These are phyloP conservation scores for Nannochloropsis oceanica DNA, from an alignment of 108 stramenopile species.

Conservation along the genomic window DNA sequence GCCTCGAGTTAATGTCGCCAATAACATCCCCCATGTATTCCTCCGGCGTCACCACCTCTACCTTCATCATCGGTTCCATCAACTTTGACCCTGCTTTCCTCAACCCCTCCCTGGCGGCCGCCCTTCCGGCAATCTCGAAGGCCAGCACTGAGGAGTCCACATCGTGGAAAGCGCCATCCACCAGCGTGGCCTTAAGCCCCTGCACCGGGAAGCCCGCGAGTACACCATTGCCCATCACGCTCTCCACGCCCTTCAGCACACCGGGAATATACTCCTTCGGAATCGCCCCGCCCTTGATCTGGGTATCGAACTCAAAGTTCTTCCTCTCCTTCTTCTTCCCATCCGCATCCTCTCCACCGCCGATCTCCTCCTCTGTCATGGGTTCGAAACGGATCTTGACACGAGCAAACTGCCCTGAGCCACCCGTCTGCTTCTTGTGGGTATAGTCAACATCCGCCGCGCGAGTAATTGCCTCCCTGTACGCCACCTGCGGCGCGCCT, in stretches of 20 bases:
- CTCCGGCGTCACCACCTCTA: slow-evolving; percentile 90
- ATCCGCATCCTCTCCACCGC: slow-evolving; percentile 19
- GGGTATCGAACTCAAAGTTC: slow-evolving; percentile 83
- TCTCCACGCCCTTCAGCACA: slow-evolving; percentile 78
- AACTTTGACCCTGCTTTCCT: slow-evolving; percentile 86
- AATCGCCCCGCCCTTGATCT: slow-evolving; percentile 89
- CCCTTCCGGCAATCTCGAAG: slow-evolving; percentile 47
- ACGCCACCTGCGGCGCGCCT: slow-evolving; percentile 58
- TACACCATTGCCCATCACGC: slow-evolving; percentile 72
- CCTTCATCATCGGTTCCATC: slow-evolving; percentile 96
- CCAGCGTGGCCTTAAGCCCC: slow-evolving; percentile 61
- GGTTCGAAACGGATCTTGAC: slow-evolving; percentile 88
- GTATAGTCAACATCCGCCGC: slow-evolving; percentile 86
- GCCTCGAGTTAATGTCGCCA: slow-evolving; percentile 90
- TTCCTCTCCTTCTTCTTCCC: slow-evolving; percentile 38
- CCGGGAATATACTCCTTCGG: slow-evolving; percentile 98
- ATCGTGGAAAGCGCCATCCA: slow-evolving; percentile 38
- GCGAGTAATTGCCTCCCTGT: slow-evolving; percentile 89
- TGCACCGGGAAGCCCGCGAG: slow-evolving; percentile 89
- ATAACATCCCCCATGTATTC: slow-evolving; percentile 97
- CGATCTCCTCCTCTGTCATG: slow-evolving; percentile 61
- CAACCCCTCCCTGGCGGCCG: slow-evolving; percentile 79
- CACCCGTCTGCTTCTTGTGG: slow-evolving; percentile 98
- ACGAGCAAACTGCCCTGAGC: slow-evolving; percentile 89
- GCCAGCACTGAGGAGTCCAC: slow-evolving; percentile 40